These are phyloP conservation scores for Naganishia randhawae DNA, from an alignment of 768 basidiomycete genomes.

Conservation along the genomic window DNA sequence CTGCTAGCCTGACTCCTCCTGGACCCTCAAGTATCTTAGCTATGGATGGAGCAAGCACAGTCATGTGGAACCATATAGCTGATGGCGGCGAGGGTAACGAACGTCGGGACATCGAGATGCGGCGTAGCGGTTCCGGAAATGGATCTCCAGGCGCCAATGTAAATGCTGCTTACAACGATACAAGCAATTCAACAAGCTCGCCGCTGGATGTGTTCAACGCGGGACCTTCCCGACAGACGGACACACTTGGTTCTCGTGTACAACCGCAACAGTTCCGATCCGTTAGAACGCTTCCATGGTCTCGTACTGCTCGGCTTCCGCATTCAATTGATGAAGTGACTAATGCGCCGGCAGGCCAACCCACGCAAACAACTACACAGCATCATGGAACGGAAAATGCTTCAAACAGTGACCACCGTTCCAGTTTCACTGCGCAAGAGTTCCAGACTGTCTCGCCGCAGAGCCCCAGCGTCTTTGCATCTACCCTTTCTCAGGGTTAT, in stretches of 20 bases:
- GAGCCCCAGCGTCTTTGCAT: not conserved
- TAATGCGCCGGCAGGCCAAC: not conserved
- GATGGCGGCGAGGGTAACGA: slow-evolving; percentile 4
- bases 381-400: too few species aligned
- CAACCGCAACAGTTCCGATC: slow-evolving; percentile 8
- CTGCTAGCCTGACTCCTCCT: slow-evolving; percentile 7
- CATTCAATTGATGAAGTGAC: not conserved
- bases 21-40: not conserved
- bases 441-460: not conserved
- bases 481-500: not conserved
- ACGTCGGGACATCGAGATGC: not conserved
- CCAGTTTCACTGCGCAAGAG: not conserved
- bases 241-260: not conserved
- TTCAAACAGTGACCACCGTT: too few species aligned
- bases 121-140: not conserved
- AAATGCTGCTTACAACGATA: slow-evolving; percentile 6
- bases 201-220: not conserved
- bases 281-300: slow-evolving; percentile 1
- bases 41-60: not conserved
- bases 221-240: not conserved
- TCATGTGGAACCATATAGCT: not conserved
- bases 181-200: not conserved
- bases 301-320: not conserved
- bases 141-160: slow-evolving; percentile 2
- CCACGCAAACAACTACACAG: too few species aligned